Conservation (phyloP, 2,329 filamentous ascomycete species). For the Sphaerulina vaccinii region DNA sequence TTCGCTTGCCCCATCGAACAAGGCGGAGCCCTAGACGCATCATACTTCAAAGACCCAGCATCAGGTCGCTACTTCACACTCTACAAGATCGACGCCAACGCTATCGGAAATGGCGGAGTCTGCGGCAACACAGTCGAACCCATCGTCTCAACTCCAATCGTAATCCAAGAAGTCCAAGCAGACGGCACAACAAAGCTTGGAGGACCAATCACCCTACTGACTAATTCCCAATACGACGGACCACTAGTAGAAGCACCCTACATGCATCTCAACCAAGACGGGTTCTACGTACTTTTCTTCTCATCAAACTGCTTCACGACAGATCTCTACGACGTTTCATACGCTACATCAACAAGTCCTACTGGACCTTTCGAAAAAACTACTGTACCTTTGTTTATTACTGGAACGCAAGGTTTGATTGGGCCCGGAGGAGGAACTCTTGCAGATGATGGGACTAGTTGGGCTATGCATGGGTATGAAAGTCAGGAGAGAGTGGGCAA, state of each 20-base stretch:
- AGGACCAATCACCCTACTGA: conserved; percentile 22
- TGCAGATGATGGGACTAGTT: conserved; percentile 14
- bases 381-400: conserved; percentile 14
- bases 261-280: conserved; percentile 24
- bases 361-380: conserved; percentile 19
- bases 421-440: conserved; percentile 21
- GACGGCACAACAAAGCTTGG: conserved; percentile 31
- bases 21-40: conserved; percentile 34
- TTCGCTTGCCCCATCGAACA: conserved; percentile 30
- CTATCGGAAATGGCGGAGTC: conserved; percentile 28
- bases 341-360: conserved; percentile 15
- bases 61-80: conserved; percentile 28
- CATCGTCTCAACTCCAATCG: conserved; percentile 28
- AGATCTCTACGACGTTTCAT: conserved; percentile 18
- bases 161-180: conserved; percentile 29
- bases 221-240: conserved; percentile 27
- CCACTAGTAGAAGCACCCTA: conserved; percentile 33
- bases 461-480: conserved; percentile 22
- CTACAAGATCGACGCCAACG: conserved; percentile 35
- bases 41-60: conserved; percentile 31
- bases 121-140: conserved; percentile 30
- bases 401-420: conserved; percentile 30
- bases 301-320: conserved; percentile 30
- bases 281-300: conserved; percentile 32
- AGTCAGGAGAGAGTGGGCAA: conserved; percentile 5